A percentile compares a stretch with the other conserved stretches of the same genome.
These are phyloP conservation scores for Citrullus amarus DNA, from an alignment of 306 rosid genomes.

Conservation along the genomic window DNA sequence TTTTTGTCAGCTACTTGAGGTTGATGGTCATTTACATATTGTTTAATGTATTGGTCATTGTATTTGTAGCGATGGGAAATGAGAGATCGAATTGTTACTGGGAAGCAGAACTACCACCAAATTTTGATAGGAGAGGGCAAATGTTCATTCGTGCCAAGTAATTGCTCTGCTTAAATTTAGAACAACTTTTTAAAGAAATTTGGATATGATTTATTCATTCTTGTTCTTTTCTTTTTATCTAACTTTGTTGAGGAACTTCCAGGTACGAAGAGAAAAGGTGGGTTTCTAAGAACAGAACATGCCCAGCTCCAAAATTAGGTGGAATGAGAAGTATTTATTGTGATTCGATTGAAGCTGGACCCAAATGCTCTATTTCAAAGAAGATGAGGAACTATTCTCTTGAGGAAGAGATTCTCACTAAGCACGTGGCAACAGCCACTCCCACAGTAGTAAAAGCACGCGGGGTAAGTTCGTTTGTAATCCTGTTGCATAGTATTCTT, in stretches of 20 bases:
- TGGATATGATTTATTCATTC: constrained; percentile 12
- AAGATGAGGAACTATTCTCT: constrained; percentile 53
- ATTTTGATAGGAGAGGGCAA: constrained; percentile 39
- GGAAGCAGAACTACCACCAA: constrained; percentile 60
- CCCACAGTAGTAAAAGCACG: constrained; percentile 24
- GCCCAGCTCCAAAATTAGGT: constrained; percentile 19
- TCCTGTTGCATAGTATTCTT: background rate
- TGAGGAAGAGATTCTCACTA: constrained; percentile 55
- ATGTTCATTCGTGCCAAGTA: constrained; percentile 70
- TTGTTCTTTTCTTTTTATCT: constrained; percentile 5
- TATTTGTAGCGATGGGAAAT: constrained; percentile 53
- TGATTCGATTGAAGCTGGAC: constrained; percentile 14
- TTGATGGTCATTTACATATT: background rate
- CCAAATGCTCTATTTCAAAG: constrained; percentile 23
- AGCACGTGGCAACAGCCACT: constrained; percentile 19
- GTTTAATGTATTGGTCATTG: background rate
- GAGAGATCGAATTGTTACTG: constrained; percentile 54
- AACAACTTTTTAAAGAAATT: constrained; percentile 4
- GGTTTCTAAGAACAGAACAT: constrained; percentile 29
- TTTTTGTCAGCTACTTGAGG: background rate
- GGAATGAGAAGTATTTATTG: constrained; percentile 19
- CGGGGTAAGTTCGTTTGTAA: constrained; percentile 26
- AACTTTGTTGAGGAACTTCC: constrained; percentile 19
- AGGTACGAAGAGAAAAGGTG: constrained; percentile 72
- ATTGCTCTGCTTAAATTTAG: constrained; percentile 17